Percentiles rank a stretch among this genome's conserved stretches.
phyloP scores from a whole-genome alignment of 2,329 filamentous ascomycete species.

The Dendryphion nanum region DNA sequence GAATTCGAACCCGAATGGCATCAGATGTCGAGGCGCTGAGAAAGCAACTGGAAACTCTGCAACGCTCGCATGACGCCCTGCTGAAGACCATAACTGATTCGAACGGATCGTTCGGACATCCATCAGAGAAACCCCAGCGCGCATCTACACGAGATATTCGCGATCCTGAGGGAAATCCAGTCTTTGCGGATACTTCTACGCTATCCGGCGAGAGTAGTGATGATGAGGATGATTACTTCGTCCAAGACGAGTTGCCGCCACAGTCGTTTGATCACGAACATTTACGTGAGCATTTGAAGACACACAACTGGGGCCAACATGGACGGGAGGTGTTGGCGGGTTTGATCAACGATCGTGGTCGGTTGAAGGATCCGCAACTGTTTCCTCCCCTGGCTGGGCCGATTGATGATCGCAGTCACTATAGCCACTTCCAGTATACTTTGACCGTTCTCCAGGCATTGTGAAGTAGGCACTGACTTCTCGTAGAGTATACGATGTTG shows the following conservation, averaged over 20 bases:
- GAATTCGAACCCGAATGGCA: too few species aligned
- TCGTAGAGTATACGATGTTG: slow-evolving; percentile 53
- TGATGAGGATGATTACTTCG: slow-evolving; percentile 34
- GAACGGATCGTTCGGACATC: slow-evolving; percentile 27
- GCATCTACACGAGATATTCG: slow-evolving; percentile 19
- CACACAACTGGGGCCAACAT: slow-evolving; percentile 43
- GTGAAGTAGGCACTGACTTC: neutral
- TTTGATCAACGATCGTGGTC: slow-evolving; percentile 43
- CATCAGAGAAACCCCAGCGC: neutral
- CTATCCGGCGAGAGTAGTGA: slow-evolving; percentile 36
- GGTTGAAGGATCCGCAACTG: slow-evolving; percentile 45
- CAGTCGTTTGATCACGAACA: slow-evolving; percentile 45
- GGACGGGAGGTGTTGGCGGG: slow-evolving; percentile 42
- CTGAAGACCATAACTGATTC: slow-evolving; percentile 27
- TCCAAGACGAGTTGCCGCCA: slow-evolving; percentile 40
- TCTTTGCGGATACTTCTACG: slow-evolving; percentile 34
- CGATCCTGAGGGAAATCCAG: slow-evolving; percentile 14
- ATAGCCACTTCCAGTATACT: slow-evolving; percentile 50
- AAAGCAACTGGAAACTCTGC: slow-evolving; percentile 32
- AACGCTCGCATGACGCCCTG: slow-evolving; percentile 30
- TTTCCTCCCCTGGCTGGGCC: slow-evolving; percentile 43
- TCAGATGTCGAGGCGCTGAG: slow-evolving; percentile 27
- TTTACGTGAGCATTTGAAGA: slow-evolving; percentile 46
- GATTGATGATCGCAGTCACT: slow-evolving; percentile 43
- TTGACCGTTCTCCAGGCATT: neutral